Percentiles rank a stretch among this genome's conserved stretches.
Evolutionary conservation across 176 grass and related monocot species (phyloP).

Genomic region (Oryza punctata): DNA sequence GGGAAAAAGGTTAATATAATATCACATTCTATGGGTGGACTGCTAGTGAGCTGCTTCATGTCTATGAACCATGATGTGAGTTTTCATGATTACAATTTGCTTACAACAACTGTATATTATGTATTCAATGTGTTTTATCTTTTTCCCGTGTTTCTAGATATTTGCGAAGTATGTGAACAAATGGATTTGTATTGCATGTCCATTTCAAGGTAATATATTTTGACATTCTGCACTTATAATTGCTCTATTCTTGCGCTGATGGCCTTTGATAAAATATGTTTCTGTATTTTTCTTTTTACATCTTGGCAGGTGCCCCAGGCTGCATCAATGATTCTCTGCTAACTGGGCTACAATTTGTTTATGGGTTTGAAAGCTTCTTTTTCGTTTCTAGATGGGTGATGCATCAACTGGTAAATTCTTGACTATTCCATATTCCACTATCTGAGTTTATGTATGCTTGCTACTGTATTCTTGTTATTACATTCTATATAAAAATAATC

Average conservation of each 20-base stretch:
- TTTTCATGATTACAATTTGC: conserved; percentile 35
- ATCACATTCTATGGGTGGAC: conserved; percentile 97
- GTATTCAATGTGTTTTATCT: background rate
- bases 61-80: conserved; percentile 85
- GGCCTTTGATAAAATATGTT: background rate
- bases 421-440: conserved; percentile 10
- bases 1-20: conserved; percentile 89
- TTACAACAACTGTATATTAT: background rate
- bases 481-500: background rate
- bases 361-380: conserved; percentile 97
- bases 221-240: background rate
- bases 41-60: conserved; percentile 87
- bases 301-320: conserved; percentile 82
- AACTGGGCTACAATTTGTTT: conserved; percentile 92
- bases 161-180: conserved; percentile 86
- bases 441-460: background rate
- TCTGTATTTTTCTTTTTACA: conserved; percentile 29
- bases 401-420: conserved; percentile 92
- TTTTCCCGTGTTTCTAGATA: conserved; percentile 43
- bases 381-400: conserved; percentile 96
- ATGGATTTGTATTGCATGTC: conserved; percentile 98
- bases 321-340: conserved; percentile 96
- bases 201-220: conserved; percentile 85
- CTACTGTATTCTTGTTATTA: conserved; percentile 1
- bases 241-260: background rate